phyloP scores from a whole-genome alignment of 1,139 yeast species.

The Blastobotrys serpentis region DNA sequence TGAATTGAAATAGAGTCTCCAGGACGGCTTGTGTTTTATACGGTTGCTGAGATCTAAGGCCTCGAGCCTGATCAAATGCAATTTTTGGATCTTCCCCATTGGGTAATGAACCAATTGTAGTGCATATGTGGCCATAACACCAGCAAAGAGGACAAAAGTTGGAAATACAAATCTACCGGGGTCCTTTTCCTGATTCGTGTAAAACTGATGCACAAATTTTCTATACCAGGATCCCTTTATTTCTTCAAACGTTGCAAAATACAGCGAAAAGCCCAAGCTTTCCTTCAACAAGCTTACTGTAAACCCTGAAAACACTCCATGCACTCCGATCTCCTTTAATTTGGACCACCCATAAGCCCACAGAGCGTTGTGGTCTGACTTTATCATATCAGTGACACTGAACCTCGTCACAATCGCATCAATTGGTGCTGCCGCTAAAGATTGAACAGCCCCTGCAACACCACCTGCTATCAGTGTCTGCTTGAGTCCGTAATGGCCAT shows the following conservation, averaged over 20 bases:
- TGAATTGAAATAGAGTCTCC: slow-evolving; percentile 50
- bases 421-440: slow-evolving; percentile 90
- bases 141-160: slow-evolving; percentile 76
- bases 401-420: slow-evolving; percentile 88
- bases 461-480: slow-evolving; percentile 82
- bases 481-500: slow-evolving; percentile 22
- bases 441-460: slow-evolving; percentile 81
- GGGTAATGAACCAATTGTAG: slow-evolving; percentile 83
- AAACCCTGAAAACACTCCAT: slow-evolving; percentile 90
- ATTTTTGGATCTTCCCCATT: slow-evolving; percentile 69
- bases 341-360: slow-evolving; percentile 76
- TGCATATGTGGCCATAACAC: slow-evolving; percentile 81
- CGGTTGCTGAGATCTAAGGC: slow-evolving; percentile 57
- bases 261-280: slow-evolving; percentile 80
- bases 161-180: slow-evolving; percentile 53
- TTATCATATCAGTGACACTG: slow-evolving; percentile 67
- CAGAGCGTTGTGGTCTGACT: slow-evolving; percentile 65
- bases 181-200: slow-evolving; percentile 26
- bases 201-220: slow-evolving; percentile 22
- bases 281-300: slow-evolving; percentile 75
- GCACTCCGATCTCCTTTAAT: slow-evolving; percentile 67
- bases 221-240: slow-evolving; percentile 50
- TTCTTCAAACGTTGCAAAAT: slow-evolving; percentile 82
- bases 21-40: slow-evolving; percentile 17
- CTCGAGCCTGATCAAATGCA: slow-evolving; percentile 76